These are phyloP conservation scores for Rhodotorula mucilaginosa DNA, from an alignment of 1,284 basidiomycete species.

Conservation along the genomic window DNA sequence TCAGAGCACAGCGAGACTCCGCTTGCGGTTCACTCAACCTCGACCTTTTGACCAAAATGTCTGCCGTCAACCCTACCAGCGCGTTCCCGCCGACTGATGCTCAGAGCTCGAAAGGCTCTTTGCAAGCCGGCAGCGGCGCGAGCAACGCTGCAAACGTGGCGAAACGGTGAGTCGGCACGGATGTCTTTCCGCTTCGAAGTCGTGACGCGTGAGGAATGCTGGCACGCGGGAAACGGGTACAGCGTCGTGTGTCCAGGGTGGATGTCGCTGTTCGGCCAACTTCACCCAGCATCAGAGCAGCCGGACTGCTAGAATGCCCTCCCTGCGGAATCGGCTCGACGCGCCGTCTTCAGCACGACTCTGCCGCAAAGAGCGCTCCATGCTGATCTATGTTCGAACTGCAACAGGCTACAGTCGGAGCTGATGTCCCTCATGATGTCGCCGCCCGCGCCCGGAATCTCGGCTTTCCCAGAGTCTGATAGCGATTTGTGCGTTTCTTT, in stretches of 20 bases:
- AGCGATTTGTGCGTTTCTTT: slow-evolving; percentile 17
- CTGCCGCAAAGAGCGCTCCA: neutral
- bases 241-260: neutral
- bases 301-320: no score
- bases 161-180: slow-evolving; percentile 12
- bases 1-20: no score
- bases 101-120: neutral
- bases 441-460: slow-evolving; percentile 29
- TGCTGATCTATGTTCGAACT: neutral
- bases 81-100: slow-evolving; percentile 5
- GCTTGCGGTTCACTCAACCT: slow-evolving; percentile 5
- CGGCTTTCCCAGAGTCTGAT: slow-evolving; percentile 38
- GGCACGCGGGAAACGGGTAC: no score
- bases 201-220: neutral
- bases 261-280: neutral
- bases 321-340: no score
- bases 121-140: neutral
- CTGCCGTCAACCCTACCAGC: slow-evolving; percentile 15
- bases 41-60: neutral
- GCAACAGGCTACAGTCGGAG: slow-evolving; percentile 32
- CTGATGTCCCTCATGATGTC: slow-evolving; percentile 42
- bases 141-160: slow-evolving; percentile 23
- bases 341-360: neutral
- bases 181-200: neutral
- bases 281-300: no score